Evolutionary conservation across 306 rosid genomes (phyloP), one percentile per base, ranked within the genome.

Genomic region (Canavalia ensiformis): DNA sequence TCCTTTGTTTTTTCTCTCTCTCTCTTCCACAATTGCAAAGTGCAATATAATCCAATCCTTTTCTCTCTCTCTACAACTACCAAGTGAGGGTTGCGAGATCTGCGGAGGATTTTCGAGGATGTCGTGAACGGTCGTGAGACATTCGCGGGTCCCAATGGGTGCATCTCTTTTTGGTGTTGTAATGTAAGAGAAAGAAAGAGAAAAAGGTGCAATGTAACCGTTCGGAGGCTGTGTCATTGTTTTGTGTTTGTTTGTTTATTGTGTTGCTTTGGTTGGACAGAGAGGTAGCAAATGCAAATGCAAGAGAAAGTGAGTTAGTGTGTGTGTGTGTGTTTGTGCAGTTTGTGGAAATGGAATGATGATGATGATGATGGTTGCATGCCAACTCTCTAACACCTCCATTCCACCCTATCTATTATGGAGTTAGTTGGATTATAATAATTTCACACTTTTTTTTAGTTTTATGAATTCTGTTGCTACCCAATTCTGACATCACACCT

Each of bases 121-220:
- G 70, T 60, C 18, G 87, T 34, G 85, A 90, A 85, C 69, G 89
- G 86, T 82, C 92, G 91, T 1, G 86, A 84, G 83, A 73, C 83
- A 89, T 78, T 88, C 88, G 90, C 88, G 93, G 94, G 92, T 82
- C 97, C 92, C 52, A 85, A 87, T 76, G 69, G 78, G 33, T 70
- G 76, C 86, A 70, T 91, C 79, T 76, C 76, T 82, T 80, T 78
- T 72, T 64, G 80, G 73, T 66, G 68, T 70, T 78, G 66, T 30
- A 44, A 28, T 12, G 77, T 54, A 71, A 81, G 82, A 81, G 81
- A 72, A 69, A 68, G 85, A 9, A 28, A 56, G 28, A 60, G 12
- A 70, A n/a, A 83, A 87, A 89, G 90, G 91, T 88, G 83, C 56
- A 77, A 85, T 85, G 92, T 83, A 88, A 87, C 89, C 87, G 91